Conservation (phyloP, 2,329 filamentous ascomycete genomes). For the Arthroderma uncinatum region DNA sequence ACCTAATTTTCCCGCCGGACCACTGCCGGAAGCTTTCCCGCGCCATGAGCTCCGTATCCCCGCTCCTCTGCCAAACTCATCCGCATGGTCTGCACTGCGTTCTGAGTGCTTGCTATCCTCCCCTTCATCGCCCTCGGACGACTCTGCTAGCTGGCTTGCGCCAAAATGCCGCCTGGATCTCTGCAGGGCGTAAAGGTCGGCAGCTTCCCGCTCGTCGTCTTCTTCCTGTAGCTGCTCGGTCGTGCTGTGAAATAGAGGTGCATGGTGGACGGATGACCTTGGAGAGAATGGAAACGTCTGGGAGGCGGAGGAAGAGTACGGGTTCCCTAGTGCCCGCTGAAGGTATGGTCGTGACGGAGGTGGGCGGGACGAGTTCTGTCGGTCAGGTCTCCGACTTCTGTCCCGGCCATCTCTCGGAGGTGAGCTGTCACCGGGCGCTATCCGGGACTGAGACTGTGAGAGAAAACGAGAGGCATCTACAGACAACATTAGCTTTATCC, state of each 20-base stretch:
- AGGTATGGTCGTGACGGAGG: constrained; percentile 41
- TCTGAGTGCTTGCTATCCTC: constrained; percentile 19
- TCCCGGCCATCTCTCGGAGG: constrained; percentile 37
- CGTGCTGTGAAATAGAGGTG: constrained; percentile 87
- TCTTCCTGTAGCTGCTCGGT: constrained; percentile 85
- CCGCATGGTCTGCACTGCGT: constrained; percentile 42
- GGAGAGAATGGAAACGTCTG: constrained; percentile 66
- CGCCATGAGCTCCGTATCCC: constrained; percentile 50
- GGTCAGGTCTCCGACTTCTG: constrained; percentile 37
- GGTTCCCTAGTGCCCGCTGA: constrained; percentile 53
- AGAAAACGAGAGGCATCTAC: constrained; percentile 93
- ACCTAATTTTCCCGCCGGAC: constrained; percentile 11
- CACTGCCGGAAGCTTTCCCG: constrained; percentile 34
- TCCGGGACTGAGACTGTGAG: constrained; percentile 85
- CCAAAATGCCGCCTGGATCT: constrained; percentile 81
- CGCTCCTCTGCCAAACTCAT: constrained; percentile 33
- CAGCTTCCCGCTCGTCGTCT: constrained; percentile 82
- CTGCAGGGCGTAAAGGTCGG: constrained; percentile 89
- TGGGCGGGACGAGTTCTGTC: constrained; percentile 36
- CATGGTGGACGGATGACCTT: constrained; percentile 59
- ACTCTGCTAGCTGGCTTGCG: constrained; percentile 70
- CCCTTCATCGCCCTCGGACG: constrained; percentile 67
- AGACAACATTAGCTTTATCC: neutral
- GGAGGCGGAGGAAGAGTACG: constrained; percentile 66
- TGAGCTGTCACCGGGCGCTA: constrained; percentile 58